Base-by-base conservation (phyloP, 2,329 filamentous ascomycete species). In the Claviceps maximensis region DNA sequence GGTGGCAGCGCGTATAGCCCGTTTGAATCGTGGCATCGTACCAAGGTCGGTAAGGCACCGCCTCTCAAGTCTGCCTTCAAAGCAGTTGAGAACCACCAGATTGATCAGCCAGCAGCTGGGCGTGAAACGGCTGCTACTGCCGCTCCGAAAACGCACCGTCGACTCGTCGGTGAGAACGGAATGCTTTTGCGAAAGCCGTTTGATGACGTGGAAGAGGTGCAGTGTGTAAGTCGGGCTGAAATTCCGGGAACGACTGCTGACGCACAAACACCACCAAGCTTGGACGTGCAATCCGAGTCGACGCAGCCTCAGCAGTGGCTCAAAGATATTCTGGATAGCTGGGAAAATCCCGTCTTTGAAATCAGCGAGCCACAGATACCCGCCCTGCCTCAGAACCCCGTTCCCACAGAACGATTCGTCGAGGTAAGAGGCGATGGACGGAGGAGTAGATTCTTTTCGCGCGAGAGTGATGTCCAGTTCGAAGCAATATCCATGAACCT, bases 321-420 rank as follows among this genome's bases (percentile, higher is more conserved):
- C 2, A 71, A 74, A 9, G 69, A 74, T 7, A 60, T 91, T 7
- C 66, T 89, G 1, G 65, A 74, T 38, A 73, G 71, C 9, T 95
- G 88, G 87, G 68, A 84, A 9, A 95, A 90, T 55, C 87, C 88
- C 0, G 71, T 87, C 0, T 95, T 94, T 63, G 68, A 75, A n/a
- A 61, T 64, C 3, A 64, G 66, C 0, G 71, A 80, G 51, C 58
- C 66, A 1, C 58, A 64, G 0, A 74, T 83, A 23, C 77, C 75
- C 5, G 66, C 63, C 4, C 53, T 74, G 0, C 59, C 66, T 1
- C 62, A 63, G 50, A 59, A 58, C 12, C 10, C 46, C 0, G 41
- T 44, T 17, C 29, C 27, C 5, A 29, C 44, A 12, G 46, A 54
- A n/a, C 54, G 53, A 8, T 31, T 12, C 15, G 49, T 38, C 23